These are phyloP conservation scores for Phoma herbarum DNA, from an alignment of 2,329 filamentous ascomycete genomes.

Conservation along the genomic window DNA sequence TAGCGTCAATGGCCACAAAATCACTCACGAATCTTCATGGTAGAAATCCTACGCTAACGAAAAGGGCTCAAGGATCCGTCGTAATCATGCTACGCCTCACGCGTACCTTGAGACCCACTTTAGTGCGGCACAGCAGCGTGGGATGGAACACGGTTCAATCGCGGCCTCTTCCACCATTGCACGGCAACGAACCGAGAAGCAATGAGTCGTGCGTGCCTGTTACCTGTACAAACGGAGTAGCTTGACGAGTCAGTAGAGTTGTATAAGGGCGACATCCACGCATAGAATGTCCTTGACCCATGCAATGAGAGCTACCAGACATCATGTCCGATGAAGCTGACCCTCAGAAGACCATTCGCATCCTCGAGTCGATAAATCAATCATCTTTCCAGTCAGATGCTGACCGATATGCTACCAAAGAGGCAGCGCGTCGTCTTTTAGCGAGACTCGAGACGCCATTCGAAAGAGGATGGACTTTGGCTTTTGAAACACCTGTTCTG, in stretches of 20 bases:
- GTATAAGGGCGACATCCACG: neutral
- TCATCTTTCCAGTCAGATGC: slow-evolving; percentile 9
- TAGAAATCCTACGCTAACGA: slow-evolving; percentile 3
- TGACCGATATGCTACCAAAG: slow-evolving; percentile 18
- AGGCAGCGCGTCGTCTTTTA: slow-evolving; percentile 19
- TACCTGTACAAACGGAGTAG: neutral
- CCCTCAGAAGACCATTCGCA: neutral
- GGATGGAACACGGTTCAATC: neutral
- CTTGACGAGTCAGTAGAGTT: neutral
- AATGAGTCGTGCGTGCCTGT: neutral
- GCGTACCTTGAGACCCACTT: neutral
- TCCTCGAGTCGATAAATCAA: slow-evolving; percentile 5
- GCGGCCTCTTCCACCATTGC: neutral
- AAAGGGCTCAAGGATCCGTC: neutral
- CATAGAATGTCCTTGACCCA: neutral
- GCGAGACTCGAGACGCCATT: slow-evolving; percentile 18
- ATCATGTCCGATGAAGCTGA: neutral
- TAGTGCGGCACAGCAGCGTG: neutral
- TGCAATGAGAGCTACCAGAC: no score
- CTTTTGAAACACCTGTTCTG: slow-evolving; percentile 17
- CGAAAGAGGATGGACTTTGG: slow-evolving; percentile 12
- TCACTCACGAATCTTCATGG: neutral
- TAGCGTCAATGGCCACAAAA: neutral
- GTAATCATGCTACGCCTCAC: neutral
- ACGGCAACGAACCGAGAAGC: neutral